Conservation (phyloP, 2,329 filamentous ascomycete genomes). For the Alternaria sp. region DNA sequence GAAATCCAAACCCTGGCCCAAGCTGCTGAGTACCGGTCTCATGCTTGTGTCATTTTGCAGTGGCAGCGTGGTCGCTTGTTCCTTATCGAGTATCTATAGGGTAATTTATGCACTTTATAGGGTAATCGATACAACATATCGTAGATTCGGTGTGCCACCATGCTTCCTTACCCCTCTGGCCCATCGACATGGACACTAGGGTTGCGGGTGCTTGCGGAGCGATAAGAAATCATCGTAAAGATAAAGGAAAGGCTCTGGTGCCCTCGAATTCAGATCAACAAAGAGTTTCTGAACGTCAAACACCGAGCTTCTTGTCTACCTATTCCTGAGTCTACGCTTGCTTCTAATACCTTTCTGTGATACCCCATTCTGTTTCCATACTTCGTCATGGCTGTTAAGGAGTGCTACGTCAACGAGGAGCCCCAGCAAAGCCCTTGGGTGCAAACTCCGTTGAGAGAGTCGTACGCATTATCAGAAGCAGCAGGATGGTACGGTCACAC, state of each 20-base stretch:
- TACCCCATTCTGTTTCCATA: slow-evolving; percentile 10
- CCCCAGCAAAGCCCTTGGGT: slow-evolving; percentile 65
- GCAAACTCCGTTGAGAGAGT: slow-evolving; percentile 75
- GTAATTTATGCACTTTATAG: slow-evolving; percentile 46
- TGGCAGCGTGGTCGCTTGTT: slow-evolving; percentile 26
- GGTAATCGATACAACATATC: slow-evolving; percentile 44
- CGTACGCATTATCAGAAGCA: slow-evolving; percentile 70
- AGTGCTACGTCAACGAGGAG: slow-evolving; percentile 29
- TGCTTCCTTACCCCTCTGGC: slow-evolving; percentile 23
- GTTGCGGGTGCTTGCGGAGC: slow-evolving; percentile 34
- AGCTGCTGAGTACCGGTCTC: slow-evolving; percentile 25
- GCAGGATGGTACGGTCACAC: slow-evolving; percentile 72
- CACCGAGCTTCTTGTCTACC: not conserved
- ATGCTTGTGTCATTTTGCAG: slow-evolving; percentile 39
- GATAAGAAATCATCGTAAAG: slow-evolving; percentile 30
- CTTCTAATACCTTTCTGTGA: slow-evolving; percentile 17
- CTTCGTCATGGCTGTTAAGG: slow-evolving; percentile 38
- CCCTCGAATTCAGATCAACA: slow-evolving; percentile 5
- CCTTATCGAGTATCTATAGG: slow-evolving; percentile 47
- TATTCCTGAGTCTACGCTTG: slow-evolving; percentile 5
- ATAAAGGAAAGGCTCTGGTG: slow-evolving; percentile 22
- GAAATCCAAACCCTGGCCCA: slow-evolving; percentile 39
- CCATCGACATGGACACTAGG: slow-evolving; percentile 20
- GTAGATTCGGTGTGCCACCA: slow-evolving; percentile 18
- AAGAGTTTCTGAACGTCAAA: slow-evolving; percentile 2